Percentiles rank a stretch among this genome's conserved stretches.
Evolutionary conservation across 306 rosid genomes (phyloP).

Genomic region (Ammopiptanthus mongolicus): DNA sequence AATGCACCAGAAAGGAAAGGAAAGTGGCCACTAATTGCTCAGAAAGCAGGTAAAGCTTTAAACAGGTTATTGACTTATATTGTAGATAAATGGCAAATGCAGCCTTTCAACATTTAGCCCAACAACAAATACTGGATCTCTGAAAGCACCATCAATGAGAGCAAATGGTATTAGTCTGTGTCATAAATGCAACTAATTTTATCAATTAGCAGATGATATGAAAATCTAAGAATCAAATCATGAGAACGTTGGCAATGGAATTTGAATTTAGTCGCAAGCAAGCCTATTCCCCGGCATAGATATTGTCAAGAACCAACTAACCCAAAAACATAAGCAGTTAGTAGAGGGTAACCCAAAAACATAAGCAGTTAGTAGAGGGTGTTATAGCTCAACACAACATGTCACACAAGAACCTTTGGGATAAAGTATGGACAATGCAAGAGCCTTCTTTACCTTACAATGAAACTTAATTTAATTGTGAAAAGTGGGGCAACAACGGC

Average conservation of each 20-base stretch:
- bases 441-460: not conserved
- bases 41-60: not conserved
- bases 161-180: not conserved
- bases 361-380: not conserved
- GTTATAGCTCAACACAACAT: not conserved
- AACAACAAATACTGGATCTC: not conserved
- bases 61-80: not conserved
- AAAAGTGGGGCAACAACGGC: not conserved
- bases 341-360: too few relatives aligned
- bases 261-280: not conserved
- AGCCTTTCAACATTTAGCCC: not conserved
- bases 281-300: not conserved
- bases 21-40: not conserved
- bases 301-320: not conserved
- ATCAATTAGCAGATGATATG: not conserved
- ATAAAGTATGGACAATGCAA: not conserved
- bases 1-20: not conserved
- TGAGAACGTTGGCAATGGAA: not conserved
- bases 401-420: not conserved
- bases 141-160: not conserved
- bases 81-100: not conserved
- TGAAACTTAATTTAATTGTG: not conserved
- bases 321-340: not conserved
- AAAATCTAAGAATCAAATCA: slow-evolving; percentile 1
- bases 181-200: not conserved